Base-by-base conservation (phyloP, 1,284 basidiomycete species). In the Malassezia pachydermatis region DNA sequence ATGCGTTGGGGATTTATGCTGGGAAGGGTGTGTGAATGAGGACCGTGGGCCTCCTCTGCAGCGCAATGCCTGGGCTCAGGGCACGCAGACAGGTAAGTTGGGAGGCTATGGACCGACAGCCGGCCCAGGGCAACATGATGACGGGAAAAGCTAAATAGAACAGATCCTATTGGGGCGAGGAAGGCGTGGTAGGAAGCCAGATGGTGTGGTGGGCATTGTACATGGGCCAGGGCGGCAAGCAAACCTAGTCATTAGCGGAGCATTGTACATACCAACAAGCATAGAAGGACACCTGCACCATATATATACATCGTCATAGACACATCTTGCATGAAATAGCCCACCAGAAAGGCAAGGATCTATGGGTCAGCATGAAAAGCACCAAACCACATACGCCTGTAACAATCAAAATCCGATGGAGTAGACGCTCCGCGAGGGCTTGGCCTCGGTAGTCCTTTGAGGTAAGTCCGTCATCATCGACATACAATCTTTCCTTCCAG, bases 171-270 rank as follows among this genome's bases (percentile, higher is more conserved):
- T n/a, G n/a, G 6, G 36, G 7, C 22, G 22, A 5, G 39, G 25
- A 29, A n/a, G 25, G 19, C 19, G 40, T 13, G 11, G 34, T 13
- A 2, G 41, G 30, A 3, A 43, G 37, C 50, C 50, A 52, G 4
- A 29, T 17, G 36, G 43, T 35, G n/a, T 37, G 28, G 25, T 47
- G 35, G 10, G 39, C 39, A 10, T 47, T 41, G 34, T 42, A 52
- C 20, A 47, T 36, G 16, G 50, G 50, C 50, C 50, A 52, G 19
- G 50, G 39, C 13, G 50, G 50, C 4, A 52, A 27, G n/a, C 44
- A 45, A 0, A 51, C n/a, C 49, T 51, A 32, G 8, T 2, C 23
- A 24, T n/a, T 36, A 24, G 22, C 4, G 16, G 34, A 13, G n/a
- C 1, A 32, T 14, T 7, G 5, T 3, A 39, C 48, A 6, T 46